These are phyloP conservation scores for Platismatia glauca DNA, from an alignment of 495 filamentous ascomycete species.

Conservation along the genomic window DNA sequence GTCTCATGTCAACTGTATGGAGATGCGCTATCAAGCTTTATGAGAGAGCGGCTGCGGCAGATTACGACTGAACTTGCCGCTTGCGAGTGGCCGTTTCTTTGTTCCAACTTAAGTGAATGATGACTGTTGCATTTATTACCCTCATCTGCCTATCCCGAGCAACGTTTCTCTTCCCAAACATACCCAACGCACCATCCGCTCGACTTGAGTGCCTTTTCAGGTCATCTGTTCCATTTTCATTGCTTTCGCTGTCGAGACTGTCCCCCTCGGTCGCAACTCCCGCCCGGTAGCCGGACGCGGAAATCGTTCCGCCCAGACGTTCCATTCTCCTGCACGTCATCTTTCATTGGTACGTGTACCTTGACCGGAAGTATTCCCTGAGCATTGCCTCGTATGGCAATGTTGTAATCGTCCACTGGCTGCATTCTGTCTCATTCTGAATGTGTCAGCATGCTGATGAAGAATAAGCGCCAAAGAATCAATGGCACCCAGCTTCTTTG, in stretches of 20 bases:
- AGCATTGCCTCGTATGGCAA: background rate
- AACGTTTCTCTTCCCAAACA: background rate
- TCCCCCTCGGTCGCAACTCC: background rate
- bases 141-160: background rate
- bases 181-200: background rate
- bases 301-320: background rate
- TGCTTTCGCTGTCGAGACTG: background rate
- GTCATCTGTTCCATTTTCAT: background rate
- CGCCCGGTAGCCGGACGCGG: too few relatives aligned
- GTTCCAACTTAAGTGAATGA: background rate
- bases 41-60: slow-evolving; percentile 12
- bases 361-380: background rate
- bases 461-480: background rate
- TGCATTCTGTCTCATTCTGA: background rate
- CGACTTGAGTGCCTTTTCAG: background rate
- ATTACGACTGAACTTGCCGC: slow-evolving; percentile 11
- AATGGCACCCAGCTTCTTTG: slow-evolving; percentile 46
- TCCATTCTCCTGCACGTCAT: background rate
- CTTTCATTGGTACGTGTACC: slow-evolving; percentile 1
- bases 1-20: too few relatives aligned
- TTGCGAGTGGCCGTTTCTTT: slow-evolving; percentile 12
- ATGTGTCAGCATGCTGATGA: slow-evolving; percentile 2
- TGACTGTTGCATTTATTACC: background rate
- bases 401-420: background rate
- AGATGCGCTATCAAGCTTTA: too few relatives aligned